These are phyloP conservation scores for Alternaria sp. DNA, from an alignment of 2,329 filamentous ascomycete genomes.

Conservation along the genomic window DNA sequence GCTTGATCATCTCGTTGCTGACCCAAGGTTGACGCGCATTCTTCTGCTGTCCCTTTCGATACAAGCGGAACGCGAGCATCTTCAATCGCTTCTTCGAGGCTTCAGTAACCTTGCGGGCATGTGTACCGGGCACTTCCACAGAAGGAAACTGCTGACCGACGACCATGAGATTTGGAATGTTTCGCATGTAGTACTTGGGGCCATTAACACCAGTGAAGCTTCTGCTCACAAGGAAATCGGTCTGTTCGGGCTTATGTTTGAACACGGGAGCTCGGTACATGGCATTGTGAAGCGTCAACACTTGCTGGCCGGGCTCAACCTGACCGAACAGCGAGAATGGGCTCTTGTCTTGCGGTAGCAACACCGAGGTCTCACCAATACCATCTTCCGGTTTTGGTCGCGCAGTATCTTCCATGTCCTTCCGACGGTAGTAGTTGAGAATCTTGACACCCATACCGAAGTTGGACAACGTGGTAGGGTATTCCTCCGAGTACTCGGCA, in stretches of 20 bases:
- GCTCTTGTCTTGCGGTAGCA: conserved; percentile 92
- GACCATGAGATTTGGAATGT: conserved; percentile 87
- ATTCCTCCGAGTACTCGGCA: conserved; percentile 95
- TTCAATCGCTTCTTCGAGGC: conserved; percentile 96
- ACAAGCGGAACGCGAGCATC: conserved; percentile 91
- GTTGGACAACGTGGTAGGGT: conserved; percentile 88
- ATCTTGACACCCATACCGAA: conserved; percentile 97
- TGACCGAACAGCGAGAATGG: conserved; percentile 95
- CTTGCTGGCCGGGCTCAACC: conserved; percentile 87
- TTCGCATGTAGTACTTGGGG: conserved; percentile 80
- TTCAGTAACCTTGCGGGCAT: conserved; percentile 93
- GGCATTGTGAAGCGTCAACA: conserved; percentile 89
- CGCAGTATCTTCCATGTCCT: conserved; percentile 74
- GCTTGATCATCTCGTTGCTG: conserved; percentile 65
- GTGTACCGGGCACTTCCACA: conserved; percentile 88
- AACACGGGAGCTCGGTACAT: conserved; percentile 97
- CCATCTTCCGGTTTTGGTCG: conserved; percentile 73
- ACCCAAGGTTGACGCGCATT: conserved; percentile 80
- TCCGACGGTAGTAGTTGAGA: conserved; percentile 94
- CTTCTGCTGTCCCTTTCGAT: conserved; percentile 74
- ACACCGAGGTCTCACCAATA: conserved; percentile 84
- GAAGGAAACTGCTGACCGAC: conserved; percentile 94
- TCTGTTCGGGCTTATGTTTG: conserved; percentile 76
- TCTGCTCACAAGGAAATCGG: conserved; percentile 86
- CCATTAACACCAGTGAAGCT: conserved; percentile 81